Conservation (phyloP, 805 yeast species). For the Kregervanrija pseudodelftensis region DNA sequence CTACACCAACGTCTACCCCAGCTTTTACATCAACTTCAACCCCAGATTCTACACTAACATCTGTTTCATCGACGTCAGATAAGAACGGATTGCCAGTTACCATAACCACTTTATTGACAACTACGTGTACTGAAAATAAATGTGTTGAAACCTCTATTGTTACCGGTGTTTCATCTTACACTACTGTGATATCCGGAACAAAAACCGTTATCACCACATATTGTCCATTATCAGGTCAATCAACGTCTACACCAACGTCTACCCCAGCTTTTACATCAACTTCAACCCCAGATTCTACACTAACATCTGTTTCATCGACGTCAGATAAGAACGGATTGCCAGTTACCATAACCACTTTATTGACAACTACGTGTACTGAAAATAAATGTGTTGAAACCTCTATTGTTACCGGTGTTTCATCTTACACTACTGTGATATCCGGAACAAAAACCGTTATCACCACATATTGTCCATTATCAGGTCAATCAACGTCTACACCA, state of each 20-base stretch:
- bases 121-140: neutral
- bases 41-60: too few species aligned
- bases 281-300: neutral
- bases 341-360: neutral
- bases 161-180: neutral
- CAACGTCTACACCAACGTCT: too few species aligned
- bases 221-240: conserved; percentile 24
- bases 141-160: conserved; percentile 1
- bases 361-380: conserved; percentile 4
- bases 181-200: conserved; percentile 17
- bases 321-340: neutral
- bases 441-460: conserved; percentile 30
- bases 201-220: conserved; percentile 31
- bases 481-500: too few species aligned
- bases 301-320: conserved; percentile 1
- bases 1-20: too few species aligned
- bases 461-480: conserved; percentile 28
- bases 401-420: conserved; percentile 4
- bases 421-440: conserved; percentile 23
- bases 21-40: too few species aligned
- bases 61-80: too few species aligned
- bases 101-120: neutral
- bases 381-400: neutral
- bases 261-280: too few species aligned
- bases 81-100: neutral